Evolutionary conservation across 768 basidiomycete genomes (phyloP).

Genomic region (Pholiota conissans): DNA sequence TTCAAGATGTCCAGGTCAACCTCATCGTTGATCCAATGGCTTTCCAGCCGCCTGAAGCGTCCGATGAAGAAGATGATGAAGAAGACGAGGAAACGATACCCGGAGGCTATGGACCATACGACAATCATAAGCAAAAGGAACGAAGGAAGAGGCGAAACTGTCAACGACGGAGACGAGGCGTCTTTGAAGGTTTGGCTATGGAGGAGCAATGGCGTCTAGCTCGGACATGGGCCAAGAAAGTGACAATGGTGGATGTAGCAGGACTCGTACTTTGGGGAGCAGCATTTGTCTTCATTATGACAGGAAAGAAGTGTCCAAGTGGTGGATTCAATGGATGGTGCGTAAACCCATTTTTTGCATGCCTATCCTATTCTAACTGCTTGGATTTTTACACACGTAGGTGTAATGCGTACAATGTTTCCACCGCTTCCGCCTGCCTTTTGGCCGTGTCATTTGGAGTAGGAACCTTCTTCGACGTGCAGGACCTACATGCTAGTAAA

Average conservation of each 20-base stretch:
- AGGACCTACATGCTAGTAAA: slow-evolving; percentile 62
- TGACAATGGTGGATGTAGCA: slow-evolving; percentile 48
- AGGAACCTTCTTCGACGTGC: slow-evolving; percentile 63
- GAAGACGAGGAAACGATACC: slow-evolving; percentile 39
- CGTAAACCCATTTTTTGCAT: slow-evolving; percentile 25
- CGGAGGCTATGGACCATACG: slow-evolving; percentile 28
- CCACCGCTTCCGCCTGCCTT: slow-evolving; percentile 61
- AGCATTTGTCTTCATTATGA: slow-evolving; percentile 58
- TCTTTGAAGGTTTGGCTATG: slow-evolving; percentile 62
- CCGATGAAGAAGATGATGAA: slow-evolving; percentile 37
- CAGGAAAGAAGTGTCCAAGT: slow-evolving; percentile 63
- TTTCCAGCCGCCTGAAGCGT: slow-evolving; percentile 44
- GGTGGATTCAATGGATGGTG: slow-evolving; percentile 67
- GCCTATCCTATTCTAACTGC: too few species aligned
- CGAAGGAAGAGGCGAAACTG: slow-evolving; percentile 35
- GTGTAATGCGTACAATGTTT: slow-evolving; percentile 74
- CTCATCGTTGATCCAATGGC: slow-evolving; percentile 69
- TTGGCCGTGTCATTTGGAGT: slow-evolving; percentile 54
- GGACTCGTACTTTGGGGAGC: slow-evolving; percentile 55
- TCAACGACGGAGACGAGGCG: slow-evolving; percentile 45
- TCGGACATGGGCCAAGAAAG: slow-evolving; percentile 51
- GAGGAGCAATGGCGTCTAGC: slow-evolving; percentile 65
- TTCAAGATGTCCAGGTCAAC: slow-evolving; percentile 66
- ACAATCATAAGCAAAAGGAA: slow-evolving; percentile 18
- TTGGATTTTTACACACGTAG: too few species aligned